Conservation (phyloP, 1,139 yeast species). For the Candida buenavistaensis region DNA sequence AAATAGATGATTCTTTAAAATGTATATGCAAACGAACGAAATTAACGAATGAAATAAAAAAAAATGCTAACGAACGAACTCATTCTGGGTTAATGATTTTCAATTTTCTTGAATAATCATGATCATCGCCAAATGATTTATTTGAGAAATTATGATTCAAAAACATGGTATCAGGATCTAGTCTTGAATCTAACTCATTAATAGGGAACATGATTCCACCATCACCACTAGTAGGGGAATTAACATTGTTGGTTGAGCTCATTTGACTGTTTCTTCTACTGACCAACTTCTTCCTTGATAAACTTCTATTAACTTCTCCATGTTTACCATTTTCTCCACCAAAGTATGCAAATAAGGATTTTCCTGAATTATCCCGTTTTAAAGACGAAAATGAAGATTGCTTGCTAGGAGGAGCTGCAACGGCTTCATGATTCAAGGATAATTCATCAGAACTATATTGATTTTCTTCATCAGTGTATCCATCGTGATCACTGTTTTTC, state of each 20-base stretch:
- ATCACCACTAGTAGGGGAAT: conserved; percentile 4
- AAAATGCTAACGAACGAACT: no score
- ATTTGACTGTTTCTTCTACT: conserved; percentile 14
- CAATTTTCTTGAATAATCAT: conserved; percentile 70
- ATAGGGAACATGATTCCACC: conserved; percentile 34
- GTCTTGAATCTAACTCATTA: conserved; percentile 64
- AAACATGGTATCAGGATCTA: conserved; percentile 68
- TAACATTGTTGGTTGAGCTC: conserved; percentile 3
- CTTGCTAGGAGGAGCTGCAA: conserved; percentile 14
- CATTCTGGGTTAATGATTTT: conserved; percentile 66
- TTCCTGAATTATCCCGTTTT: conserved; percentile 35
- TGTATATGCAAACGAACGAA: neutral
- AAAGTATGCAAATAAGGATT: conserved; percentile 35
- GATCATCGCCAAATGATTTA: conserved; percentile 69
- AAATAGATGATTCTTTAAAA: no score
- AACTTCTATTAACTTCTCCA: conserved; percentile 30
- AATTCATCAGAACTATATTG: conserved; percentile 34
- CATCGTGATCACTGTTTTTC: conserved; percentile 23
- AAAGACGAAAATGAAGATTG: conserved; percentile 19
- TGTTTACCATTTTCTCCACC: conserved; percentile 20
- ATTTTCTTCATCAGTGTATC: conserved; percentile 42
- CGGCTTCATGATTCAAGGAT: conserved; percentile 24
- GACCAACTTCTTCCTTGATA: conserved; percentile 34
- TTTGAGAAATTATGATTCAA: conserved; percentile 56
- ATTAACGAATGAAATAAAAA: neutral